Conservation (phyloP, 371 early-diverging fungal species). For the Rhizopus delemar region DNA sequence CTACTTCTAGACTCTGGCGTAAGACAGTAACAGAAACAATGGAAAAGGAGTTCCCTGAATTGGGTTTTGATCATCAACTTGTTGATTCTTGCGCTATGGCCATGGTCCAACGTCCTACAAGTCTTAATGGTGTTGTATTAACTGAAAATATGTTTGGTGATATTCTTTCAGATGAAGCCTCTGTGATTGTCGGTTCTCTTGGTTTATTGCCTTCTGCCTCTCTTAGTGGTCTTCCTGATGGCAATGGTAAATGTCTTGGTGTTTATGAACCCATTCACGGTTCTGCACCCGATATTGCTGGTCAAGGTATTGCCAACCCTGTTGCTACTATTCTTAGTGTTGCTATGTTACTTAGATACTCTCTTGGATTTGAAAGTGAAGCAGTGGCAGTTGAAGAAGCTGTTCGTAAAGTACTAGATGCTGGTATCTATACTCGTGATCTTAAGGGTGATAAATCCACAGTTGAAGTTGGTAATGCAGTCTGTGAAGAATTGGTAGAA, state of each 20-base stretch:
- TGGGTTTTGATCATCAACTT: slow-evolving; percentile 82
- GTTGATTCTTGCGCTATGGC: slow-evolving; percentile 98
- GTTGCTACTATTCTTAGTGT: slow-evolving; percentile 95
- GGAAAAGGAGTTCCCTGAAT: slow-evolving; percentile 81
- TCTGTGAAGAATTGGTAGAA: slow-evolving; percentile 71
- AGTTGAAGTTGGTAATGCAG: slow-evolving; percentile 85
- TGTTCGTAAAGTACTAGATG: slow-evolving; percentile 89
- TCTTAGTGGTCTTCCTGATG: slow-evolving; percentile 81
- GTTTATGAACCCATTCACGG: slow-evolving; percentile 98
- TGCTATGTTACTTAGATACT: slow-evolving; percentile 93
- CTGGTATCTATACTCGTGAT: slow-evolving; percentile 85
- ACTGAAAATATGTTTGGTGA: slow-evolving; percentile 99
- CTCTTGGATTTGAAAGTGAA: slow-evolving; percentile 84
- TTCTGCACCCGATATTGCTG: slow-evolving; percentile 97
- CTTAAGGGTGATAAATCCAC: slow-evolving; percentile 85
- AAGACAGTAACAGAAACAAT: slow-evolving; percentile 86
- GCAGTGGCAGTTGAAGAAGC: slow-evolving; percentile 90
- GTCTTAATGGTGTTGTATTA: slow-evolving; percentile 90
- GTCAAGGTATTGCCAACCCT: slow-evolving; percentile 94
- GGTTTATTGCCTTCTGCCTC: slow-evolving; percentile 94
- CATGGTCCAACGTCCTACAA: slow-evolving; percentile 87
- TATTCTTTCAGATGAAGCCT: slow-evolving; percentile 93
- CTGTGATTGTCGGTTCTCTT: slow-evolving; percentile 92
- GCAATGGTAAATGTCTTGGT: slow-evolving; percentile 74
- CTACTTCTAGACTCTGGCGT: slow-evolving; percentile 96